Evolutionary conservation across 345 rosid genomes (phyloP).

Genomic region (Dipteronia dyeriana): DNA sequence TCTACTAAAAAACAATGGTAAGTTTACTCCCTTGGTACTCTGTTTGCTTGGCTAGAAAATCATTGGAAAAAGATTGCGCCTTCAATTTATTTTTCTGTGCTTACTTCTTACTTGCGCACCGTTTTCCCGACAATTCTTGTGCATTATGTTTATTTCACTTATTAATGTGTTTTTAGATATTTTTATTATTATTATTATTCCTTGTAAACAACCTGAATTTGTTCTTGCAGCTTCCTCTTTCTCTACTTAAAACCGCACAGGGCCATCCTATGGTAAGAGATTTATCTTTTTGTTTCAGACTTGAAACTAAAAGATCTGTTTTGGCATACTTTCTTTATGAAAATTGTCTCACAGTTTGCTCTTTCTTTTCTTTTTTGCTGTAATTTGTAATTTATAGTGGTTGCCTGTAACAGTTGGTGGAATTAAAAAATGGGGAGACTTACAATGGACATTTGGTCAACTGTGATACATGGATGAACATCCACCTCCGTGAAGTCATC

Average conservation of each 20-base stretch:
- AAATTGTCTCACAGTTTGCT: neutral
- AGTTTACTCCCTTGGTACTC: neutral
- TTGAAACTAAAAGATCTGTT: neutral
- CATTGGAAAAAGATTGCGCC: neutral
- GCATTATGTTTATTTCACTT: neutral
- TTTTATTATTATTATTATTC: neutral
- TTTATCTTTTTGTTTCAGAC: slow-evolving; percentile 3
- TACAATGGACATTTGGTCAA: slow-evolving; percentile 97
- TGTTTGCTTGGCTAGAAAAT: neutral
- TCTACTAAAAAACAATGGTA: slow-evolving; percentile 6
- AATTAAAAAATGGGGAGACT: slow-evolving; percentile 96
- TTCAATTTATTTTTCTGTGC: too few species aligned
- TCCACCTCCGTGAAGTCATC: slow-evolving; percentile 97
- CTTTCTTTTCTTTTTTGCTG: neutral
- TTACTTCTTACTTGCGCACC: neutral
- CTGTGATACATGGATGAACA: slow-evolving; percentile 99
- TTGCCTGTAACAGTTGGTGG: slow-evolving; percentile 68
- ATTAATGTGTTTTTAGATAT: neutral
- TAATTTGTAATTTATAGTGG: slow-evolving; percentile 29
- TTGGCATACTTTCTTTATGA: neutral
- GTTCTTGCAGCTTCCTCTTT: slow-evolving; percentile 69
- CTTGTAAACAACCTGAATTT: neutral
- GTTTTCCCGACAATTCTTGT: neutral
- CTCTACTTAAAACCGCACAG: slow-evolving; percentile 76
- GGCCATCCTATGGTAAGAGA: slow-evolving; percentile 79